Evolutionary conservation across 345 rosid genomes (phyloP), one percentile per base, ranked within the genome.

Genomic region (Citrus trifoliata): DNA sequence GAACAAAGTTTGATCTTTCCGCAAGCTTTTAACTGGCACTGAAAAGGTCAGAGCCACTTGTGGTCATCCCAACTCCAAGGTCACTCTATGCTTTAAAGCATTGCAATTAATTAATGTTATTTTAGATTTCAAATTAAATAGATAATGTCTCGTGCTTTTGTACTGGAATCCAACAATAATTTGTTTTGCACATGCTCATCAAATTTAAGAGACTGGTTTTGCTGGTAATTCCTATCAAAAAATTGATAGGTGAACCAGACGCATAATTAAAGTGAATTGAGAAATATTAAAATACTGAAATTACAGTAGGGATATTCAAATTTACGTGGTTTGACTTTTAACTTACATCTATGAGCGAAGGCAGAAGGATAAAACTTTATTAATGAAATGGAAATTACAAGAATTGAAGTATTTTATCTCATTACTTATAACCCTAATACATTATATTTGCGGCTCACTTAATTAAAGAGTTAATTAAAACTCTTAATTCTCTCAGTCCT

Each of bases 21-120:
- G 80, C 1, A 81, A 81, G 7, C 79, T 76, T 42, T 65, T 80
- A 35, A 8, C n/a, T 64, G 9, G 56, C 65, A 2, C 4, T 76
- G 65, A 28, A 32, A 73, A 81, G 68, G 62, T 12, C 0, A 5
- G n/a, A 32, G 1, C 67, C 81, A 4, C 77, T 84, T 19, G 27
- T 32, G 10, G 78, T 40, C 4, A 63, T 81, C 1, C 78, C 74
- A 32, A 10, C 35, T 27, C 35, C 78, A 16, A 70, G 73, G 24
- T 14, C 73, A 0, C 56, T 16, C 21, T 74, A 79, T 14, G 76
- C 37, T 32, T 3, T 1, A 0, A 18, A 58, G 37, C 73, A 25
- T 10, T 72, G 64, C 30, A 16, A 21, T 19, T 37, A 16, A 25
- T 19, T 63, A 30, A 48, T 55, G 27, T 2, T 69, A 35, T 33